Base-by-base conservation (phyloP, 768 basidiomycete species). In the Stropharia rugosoannulata region DNA sequence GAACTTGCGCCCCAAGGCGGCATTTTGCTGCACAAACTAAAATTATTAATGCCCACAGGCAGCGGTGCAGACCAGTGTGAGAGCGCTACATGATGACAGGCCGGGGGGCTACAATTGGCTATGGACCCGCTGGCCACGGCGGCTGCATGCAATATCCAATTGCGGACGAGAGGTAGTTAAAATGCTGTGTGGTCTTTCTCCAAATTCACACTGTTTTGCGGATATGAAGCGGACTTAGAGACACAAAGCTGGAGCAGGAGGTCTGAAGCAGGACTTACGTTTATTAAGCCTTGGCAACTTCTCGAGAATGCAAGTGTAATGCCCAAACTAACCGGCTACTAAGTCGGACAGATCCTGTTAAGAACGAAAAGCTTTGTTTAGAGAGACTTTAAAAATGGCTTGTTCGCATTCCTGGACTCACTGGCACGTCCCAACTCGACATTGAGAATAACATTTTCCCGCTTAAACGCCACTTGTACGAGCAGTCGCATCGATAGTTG, bases 141-240 rank as follows among this genome's bases (percentile, higher is more conserved):
- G 15, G 51, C 22, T 8, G 15, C 16, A 19, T 52, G 32, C 37
- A 35, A 42, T 27, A 37, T 41, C 38, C 37, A 36, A 43, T 52
- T 52, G 32, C 32, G 41, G 51, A 36, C 22, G 40, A 18, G 32
- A 35, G 37, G 37, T 29, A 19, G 27, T 16, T 16, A 32, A 29
- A 40, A 43, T 29, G 12, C n/a, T 18, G 16, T 35, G 32, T 35
- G 32, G 44, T 45, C 51, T 43, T 52, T 37, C 19, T 25, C 46
- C 13, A 41, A 39, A 16, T 39, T 55, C 54, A 48, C 46, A 49
- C 46, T 47, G 37, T n/a, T 48, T 10, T 46, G 62, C 64, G 68
- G 66, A 59, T 44, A 58, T 67, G 68, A 51, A 56, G 66, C 66
- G 68, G 68, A 61, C 53, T 62, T 70, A 68, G 63, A 64, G 60